Evolutionary conservation across 345 rosid genomes (phyloP).

Genomic region (Eucalyptus coolabah): DNA sequence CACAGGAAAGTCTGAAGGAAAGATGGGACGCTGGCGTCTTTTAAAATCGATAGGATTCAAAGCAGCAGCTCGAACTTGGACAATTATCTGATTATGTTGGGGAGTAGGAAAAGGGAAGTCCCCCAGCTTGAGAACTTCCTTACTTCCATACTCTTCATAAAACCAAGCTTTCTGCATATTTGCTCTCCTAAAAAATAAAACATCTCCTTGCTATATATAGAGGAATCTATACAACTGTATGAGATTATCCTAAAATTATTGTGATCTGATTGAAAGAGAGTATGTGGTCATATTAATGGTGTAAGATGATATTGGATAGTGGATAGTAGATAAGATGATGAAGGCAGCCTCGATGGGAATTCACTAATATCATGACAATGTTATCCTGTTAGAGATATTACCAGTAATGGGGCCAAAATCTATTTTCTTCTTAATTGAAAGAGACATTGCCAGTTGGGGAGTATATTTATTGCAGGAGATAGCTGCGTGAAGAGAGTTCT

Average conservation of each 20-base stretch:
- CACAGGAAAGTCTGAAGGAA: conserved; percentile 28
- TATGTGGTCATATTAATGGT: background rate
- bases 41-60: conserved; percentile 38
- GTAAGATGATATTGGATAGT: background rate
- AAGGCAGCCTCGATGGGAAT: background rate
- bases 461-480: background rate
- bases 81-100: conserved; percentile 12
- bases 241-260: background rate
- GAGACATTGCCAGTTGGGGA: background rate
- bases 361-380: background rate
- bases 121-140: conserved; percentile 31
- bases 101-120: conserved; percentile 22
- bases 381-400: background rate
- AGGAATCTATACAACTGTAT: background rate
- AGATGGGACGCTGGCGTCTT: conserved; percentile 18
- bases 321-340: background rate
- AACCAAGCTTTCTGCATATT: conserved; percentile 33
- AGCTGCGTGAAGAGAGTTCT: background rate
- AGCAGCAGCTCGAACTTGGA: conserved; percentile 30
- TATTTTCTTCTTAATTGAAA: background rate
- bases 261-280: background rate
- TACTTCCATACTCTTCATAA: conserved; percentile 26
- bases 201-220: background rate
- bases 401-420: background rate
- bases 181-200: background rate